These are phyloP conservation scores for Magnusiomyces magnusii DNA, from an alignment of 1,139 yeast genomes.

Conservation along the genomic window DNA sequence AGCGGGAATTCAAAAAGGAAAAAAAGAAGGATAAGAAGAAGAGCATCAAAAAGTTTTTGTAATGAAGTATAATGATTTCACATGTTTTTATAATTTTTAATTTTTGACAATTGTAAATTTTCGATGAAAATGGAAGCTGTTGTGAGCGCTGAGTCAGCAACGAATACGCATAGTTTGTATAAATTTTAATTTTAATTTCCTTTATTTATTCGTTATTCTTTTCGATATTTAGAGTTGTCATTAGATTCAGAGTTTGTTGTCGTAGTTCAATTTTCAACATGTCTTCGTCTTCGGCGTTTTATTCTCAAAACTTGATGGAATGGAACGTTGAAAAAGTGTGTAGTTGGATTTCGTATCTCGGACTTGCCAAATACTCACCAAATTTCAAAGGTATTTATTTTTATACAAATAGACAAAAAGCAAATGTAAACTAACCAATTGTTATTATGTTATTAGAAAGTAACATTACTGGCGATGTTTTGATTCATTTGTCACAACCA, in stretches of 20 bases:
- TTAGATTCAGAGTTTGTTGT: too few species aligned
- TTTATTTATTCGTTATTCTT: too few species aligned
- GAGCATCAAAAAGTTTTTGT: not conserved
- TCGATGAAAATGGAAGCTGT: too few species aligned
- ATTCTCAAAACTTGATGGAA: constrained; percentile 12
- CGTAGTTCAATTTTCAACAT: too few species aligned
- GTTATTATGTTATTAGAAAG: constrained; percentile 23
- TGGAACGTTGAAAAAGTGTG: constrained; percentile 29
- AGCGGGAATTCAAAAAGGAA: constrained; percentile 16
- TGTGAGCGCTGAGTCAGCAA: too few species aligned
- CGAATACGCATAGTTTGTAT: too few species aligned
- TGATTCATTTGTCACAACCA: constrained; percentile 33
- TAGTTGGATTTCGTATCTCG: constrained; percentile 26
- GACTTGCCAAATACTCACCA: constrained; percentile 25
- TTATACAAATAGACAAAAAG: not conserved
- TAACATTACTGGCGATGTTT: constrained; percentile 37
- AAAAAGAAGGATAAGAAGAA: constrained; percentile 16
- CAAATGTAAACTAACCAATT: not conserved
- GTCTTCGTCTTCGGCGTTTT: not conserved
- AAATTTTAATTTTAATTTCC: too few species aligned
- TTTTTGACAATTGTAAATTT: too few species aligned
- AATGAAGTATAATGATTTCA: too few species aligned
- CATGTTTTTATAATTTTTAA: too few species aligned
- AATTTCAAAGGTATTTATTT: constrained; percentile 19
- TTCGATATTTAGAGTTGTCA: too few species aligned